Conservation (phyloP, 768 basidiomycete species). For the Candolleomyces aberdarensis region DNA sequence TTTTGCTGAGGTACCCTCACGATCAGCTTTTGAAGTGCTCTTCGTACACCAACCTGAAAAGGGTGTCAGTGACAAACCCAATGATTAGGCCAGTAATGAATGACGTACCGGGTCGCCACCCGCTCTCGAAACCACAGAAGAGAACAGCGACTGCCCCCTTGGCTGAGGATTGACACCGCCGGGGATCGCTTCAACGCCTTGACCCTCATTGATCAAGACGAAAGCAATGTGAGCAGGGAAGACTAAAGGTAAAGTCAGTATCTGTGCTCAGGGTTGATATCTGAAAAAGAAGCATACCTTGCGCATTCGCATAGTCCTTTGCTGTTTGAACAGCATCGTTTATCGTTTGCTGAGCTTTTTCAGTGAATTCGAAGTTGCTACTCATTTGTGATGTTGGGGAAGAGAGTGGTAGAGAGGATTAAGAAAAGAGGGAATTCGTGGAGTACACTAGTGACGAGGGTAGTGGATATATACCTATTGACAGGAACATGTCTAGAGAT, state of each 20-base stretch:
- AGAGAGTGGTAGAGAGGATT: not conserved
- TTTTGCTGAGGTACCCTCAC: conserved; percentile 80
- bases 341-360: conserved; percentile 73
- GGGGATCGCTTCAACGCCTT: conserved; percentile 31
- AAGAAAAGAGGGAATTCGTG: not conserved
- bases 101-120: conserved; percentile 78
- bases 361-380: conserved; percentile 77
- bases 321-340: conserved; percentile 75
- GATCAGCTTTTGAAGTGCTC: conserved; percentile 70
- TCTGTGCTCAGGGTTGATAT: conserved; percentile 3
- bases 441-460: not conserved
- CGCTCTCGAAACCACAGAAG: conserved; percentile 73
- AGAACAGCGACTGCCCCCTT: conserved; percentile 59
- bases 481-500: not conserved
- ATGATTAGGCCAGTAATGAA: not conserved
- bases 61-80: conserved; percentile 5
- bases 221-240: conserved; percentile 82
- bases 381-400: conserved; percentile 32
- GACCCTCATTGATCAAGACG: conserved; percentile 71
- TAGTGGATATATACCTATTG: not conserved
- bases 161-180: conserved; percentile 26
- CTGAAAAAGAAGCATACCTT: conserved; percentile 47
- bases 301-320: conserved; percentile 79
- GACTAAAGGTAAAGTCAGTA: conserved; percentile 38
- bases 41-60: conserved; percentile 53